Evolutionary conservation across 257 asterid species (phyloP).

Genomic region (Ocimum tenuiflorum): DNA sequence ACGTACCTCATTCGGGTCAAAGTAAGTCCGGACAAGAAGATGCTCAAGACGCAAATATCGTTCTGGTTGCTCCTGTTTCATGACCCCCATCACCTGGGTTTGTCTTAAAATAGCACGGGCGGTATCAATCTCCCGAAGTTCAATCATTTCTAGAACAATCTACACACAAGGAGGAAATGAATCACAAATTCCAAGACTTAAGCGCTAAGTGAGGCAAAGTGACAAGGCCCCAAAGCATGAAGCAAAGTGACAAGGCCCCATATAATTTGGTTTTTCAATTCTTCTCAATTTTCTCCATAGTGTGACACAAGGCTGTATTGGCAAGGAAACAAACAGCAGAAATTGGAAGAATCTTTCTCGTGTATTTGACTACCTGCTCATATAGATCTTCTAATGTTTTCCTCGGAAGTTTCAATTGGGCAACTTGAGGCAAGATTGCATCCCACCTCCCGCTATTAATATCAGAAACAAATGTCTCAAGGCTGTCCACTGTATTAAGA

Average conservation of each 20-base stretch:
- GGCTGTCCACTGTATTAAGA: constrained; percentile 90
- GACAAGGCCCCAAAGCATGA: no score
- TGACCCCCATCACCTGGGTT: constrained; percentile 96
- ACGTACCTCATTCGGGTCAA: constrained; percentile 86
- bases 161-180: constrained; percentile 14
- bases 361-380: constrained; percentile 62
- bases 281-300: background rate
- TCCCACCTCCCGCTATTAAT: constrained; percentile 98
- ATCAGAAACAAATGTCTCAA: constrained; percentile 79
- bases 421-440: constrained; percentile 89
- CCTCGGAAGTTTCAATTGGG: constrained; percentile 90
- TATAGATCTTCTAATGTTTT: constrained; percentile 88
- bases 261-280: no score
- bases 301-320: background rate
- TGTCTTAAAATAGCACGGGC: constrained; percentile 95
- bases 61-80: constrained; percentile 97
- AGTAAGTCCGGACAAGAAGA: constrained; percentile 86
- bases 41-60: constrained; percentile 92
- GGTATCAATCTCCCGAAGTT: constrained; percentile 95
- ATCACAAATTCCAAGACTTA: constrained; percentile 6
- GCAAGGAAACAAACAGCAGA: constrained; percentile 10
- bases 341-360: background rate
- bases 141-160: constrained; percentile 98
- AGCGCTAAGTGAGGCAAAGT: no score
- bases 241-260: no score